Conservation (phyloP, 176 grass and related monocot species). For the Zoysia pacifica region DNA sequence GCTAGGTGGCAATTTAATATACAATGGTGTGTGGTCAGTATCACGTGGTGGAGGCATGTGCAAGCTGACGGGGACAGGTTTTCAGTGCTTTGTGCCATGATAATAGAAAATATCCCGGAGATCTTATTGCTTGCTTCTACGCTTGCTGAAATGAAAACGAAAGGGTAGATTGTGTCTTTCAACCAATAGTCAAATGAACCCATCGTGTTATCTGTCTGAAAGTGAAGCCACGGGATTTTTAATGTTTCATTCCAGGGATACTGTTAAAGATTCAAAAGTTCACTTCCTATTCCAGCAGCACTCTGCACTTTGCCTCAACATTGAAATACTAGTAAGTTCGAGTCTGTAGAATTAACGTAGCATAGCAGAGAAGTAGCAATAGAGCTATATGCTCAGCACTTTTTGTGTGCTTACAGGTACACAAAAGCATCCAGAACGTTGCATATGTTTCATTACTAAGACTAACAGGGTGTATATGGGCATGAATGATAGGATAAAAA, state of each 20-base stretch:
- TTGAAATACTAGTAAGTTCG: too few species aligned
- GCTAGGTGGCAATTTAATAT: neutral
- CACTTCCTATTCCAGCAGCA: neutral
- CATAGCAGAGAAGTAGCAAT: neutral
- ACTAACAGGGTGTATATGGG: neutral
- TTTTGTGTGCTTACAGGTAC: neutral
- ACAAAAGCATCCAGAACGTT: neutral
- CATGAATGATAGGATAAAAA: too few species aligned
- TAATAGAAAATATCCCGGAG: neutral
- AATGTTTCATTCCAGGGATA: too few species aligned
- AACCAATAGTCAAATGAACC: neutral
- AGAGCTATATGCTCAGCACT: neutral
- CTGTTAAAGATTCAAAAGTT: neutral
- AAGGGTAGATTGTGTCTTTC: neutral
- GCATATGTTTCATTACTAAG: neutral
- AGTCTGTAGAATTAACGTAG: neutral
- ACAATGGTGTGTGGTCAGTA: neutral
- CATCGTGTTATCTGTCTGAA: neutral
- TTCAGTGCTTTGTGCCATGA: neutral
- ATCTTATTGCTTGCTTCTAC: neutral
- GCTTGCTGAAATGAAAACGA: neutral
- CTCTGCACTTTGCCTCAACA: neutral
- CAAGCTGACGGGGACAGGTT: neutral
- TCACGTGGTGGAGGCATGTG: neutral
- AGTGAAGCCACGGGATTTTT: neutral